These are phyloP conservation scores for Teunomyces barrocoloradensis DNA, from an alignment of 805 yeast genomes.

Conservation along the genomic window DNA sequence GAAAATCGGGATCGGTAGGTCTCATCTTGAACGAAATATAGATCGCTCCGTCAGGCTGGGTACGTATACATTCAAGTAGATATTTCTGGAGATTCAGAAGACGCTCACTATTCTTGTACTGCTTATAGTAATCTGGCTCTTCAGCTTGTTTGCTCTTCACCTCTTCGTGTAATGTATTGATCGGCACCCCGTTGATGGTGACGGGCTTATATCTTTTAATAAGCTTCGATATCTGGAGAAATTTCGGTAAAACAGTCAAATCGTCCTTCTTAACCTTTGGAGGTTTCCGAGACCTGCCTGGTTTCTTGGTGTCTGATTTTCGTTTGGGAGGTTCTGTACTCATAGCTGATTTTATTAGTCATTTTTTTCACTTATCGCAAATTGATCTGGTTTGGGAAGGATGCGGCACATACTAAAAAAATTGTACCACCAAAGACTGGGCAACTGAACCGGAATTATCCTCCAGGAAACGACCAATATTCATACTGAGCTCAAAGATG, in stretches of 20 bases:
- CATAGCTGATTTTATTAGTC: background rate
- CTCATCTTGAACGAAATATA: constrained; percentile 44
- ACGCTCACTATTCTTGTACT: constrained; percentile 8
- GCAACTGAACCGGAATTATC: no score
- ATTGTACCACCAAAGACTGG: no score
- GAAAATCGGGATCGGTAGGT: constrained; percentile 74
- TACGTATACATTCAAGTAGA: constrained; percentile 28
- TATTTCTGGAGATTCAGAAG: constrained; percentile 24
- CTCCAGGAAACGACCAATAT: no score
- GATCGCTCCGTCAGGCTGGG: constrained; percentile 19
- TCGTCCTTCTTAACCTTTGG: background rate
- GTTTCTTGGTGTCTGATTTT: background rate
- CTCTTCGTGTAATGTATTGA: constrained; percentile 6
- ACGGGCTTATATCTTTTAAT: constrained; percentile 29
- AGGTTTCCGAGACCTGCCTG: background rate
- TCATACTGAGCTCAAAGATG: no score
- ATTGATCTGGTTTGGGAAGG: background rate
- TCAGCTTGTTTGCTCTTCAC: constrained; percentile 6
- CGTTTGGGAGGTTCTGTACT: constrained; percentile 2
- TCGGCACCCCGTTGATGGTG: constrained; percentile 34
- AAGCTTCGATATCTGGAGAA: constrained; percentile 29
- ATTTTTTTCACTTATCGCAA: background rate
- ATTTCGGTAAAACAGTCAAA: constrained; percentile 5
- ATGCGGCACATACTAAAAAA: background rate
- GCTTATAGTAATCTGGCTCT: constrained; percentile 3